phyloP scores from a whole-genome alignment of 495 filamentous ascomycete species.

The Penicillium atrosanguineum region DNA sequence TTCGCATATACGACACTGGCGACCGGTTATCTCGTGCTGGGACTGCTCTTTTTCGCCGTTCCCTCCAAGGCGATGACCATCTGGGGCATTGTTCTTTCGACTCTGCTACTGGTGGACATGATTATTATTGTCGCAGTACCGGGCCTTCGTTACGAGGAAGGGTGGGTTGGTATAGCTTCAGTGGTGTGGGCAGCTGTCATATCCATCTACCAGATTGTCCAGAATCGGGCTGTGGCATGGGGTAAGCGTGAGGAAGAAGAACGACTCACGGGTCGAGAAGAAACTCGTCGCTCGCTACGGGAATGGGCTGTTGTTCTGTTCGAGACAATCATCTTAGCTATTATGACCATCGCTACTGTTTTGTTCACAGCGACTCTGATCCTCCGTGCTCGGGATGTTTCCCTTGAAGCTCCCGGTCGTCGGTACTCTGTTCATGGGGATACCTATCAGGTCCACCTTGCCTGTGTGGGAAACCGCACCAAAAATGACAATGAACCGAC shows the following conservation, averaged over 20 bases:
- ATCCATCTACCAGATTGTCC: slow-evolving; percentile 57
- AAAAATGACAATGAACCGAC: slow-evolving; percentile 54
- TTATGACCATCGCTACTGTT: slow-evolving; percentile 62
- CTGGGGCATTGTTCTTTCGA: slow-evolving; percentile 60
- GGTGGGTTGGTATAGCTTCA: slow-evolving; percentile 83
- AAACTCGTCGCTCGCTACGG: slow-evolving; percentile 73
- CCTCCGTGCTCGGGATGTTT: slow-evolving; percentile 71
- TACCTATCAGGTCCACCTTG: slow-evolving; percentile 82
- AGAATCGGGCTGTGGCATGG: slow-evolving; percentile 76
- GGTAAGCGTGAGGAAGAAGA: slow-evolving; percentile 92
- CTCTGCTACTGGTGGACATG: slow-evolving; percentile 75
- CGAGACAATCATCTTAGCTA: slow-evolving; percentile 65
- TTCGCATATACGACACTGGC: slow-evolving; percentile 78
- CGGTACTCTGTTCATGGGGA: slow-evolving; percentile 74
- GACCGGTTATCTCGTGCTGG: slow-evolving; percentile 66
- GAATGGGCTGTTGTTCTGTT: slow-evolving; percentile 84
- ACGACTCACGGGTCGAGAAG: slow-evolving; percentile 83
- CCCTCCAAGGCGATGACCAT: slow-evolving; percentile 76
- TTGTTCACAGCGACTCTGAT: slow-evolving; percentile 77
- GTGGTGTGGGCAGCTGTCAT: slow-evolving; percentile 74
- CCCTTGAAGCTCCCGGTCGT: slow-evolving; percentile 66
- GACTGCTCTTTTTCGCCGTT: slow-evolving; percentile 81
- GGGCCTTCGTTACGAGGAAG: slow-evolving; percentile 74
- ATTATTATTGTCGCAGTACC: slow-evolving; percentile 73
- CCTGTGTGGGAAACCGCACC: slow-evolving; percentile 68